Evolutionary conservation across 2,329 filamentous ascomycete species (phyloP).

Genomic region (Penicillium digitatum): DNA sequence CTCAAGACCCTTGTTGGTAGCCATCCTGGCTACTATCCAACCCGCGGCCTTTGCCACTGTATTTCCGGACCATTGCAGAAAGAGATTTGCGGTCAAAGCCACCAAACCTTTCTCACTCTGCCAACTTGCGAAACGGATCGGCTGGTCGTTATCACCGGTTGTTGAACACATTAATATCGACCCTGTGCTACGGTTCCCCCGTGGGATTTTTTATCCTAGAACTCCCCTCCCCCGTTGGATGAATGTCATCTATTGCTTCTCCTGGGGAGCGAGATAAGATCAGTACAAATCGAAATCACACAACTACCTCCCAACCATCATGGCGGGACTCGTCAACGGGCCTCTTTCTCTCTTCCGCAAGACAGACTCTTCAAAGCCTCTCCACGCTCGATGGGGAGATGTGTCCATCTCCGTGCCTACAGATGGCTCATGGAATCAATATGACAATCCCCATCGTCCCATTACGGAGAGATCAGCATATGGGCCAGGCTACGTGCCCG

Average conservation of each 20-base stretch:
- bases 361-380: constrained; percentile 23
- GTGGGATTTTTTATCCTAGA: background rate
- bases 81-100: constrained; percentile 5
- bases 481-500: constrained; percentile 31
- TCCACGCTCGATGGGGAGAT: constrained; percentile 42
- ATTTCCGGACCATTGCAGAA: constrained; percentile 9
- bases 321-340: constrained; percentile 30
- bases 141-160: background rate
- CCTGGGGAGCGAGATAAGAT: background rate
- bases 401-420: constrained; percentile 37
- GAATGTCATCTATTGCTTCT: constrained; percentile 10
- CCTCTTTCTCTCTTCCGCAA: constrained; percentile 33
- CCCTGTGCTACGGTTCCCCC: background rate
- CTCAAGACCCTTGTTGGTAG: constrained; percentile 13
- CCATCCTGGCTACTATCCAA: constrained; percentile 13
- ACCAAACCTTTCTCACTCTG: constrained; percentile 1
- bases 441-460: constrained; percentile 27
- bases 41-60: constrained; percentile 4
- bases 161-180: constrained; percentile 4
- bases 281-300: background rate
- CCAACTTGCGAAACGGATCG: background rate
- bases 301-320: constrained; percentile 4
- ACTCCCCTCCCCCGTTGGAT: background rate
- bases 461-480: constrained; percentile 19
- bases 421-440: constrained; percentile 39